Percentiles rank a stretch among this genome's conserved stretches.
Conservation (phyloP, 371 early-diverging fungal species). For the Lichtheimia corymbifera region DNA sequence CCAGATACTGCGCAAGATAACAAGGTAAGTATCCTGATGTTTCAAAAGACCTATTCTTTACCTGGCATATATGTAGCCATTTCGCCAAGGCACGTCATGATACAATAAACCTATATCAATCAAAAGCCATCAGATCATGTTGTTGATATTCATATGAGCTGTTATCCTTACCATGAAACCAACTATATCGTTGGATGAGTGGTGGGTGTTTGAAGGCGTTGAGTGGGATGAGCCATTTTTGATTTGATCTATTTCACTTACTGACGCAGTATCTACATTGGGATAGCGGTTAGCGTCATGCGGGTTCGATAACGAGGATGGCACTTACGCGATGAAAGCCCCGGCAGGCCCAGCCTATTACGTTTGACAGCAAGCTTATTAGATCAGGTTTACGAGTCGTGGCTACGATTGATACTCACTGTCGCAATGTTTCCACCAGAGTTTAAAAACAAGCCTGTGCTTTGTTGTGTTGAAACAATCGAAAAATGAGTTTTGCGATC, state of each 20-base stretch:
- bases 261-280: constrained; percentile 25
- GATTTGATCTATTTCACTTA: neutral
- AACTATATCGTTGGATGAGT: constrained; percentile 27
- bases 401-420: constrained; percentile 17
- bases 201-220: too few species aligned
- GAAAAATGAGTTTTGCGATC: too few species aligned
- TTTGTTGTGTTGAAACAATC: constrained; percentile 18
- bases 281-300: too few species aligned
- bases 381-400: neutral
- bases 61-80: constrained; percentile 82
- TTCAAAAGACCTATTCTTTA: constrained; percentile 2
- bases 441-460: constrained; percentile 87
- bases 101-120: constrained; percentile 54
- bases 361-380: neutral
- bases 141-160: neutral
- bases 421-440: constrained; percentile 72
- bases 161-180: constrained; percentile 59
- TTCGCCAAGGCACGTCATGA: constrained; percentile 79
- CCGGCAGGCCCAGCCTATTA: constrained; percentile 52
- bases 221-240: too few species aligned
- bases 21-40: neutral
- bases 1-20: constrained; percentile 57
- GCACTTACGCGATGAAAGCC: constrained; percentile 44
- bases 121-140: neutral
- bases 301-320: neutral